These are phyloP conservation scores for Tympanopsis confertula DNA, from an alignment of 2,329 filamentous ascomycete genomes.

Conservation along the genomic window DNA sequence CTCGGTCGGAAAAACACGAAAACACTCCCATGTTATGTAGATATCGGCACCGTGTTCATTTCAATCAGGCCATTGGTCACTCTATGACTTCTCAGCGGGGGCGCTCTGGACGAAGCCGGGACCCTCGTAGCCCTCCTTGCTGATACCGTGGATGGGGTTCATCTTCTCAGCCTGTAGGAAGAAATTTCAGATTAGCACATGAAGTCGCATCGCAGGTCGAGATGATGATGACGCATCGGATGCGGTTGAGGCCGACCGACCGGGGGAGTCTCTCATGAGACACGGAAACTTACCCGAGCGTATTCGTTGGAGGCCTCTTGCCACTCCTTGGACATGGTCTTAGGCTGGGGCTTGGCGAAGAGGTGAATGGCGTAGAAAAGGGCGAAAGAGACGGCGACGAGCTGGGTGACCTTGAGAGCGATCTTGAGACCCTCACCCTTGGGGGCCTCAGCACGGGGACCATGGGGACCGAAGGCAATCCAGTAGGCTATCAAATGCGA, in stretches of 20 bases:
- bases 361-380: conserved; percentile 47
- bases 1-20: too few relatives aligned
- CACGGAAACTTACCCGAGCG: conserved; percentile 42
- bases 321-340: conserved; percentile 67
- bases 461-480: conserved; percentile 67
- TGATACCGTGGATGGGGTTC: conserved; percentile 54
- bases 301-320: conserved; percentile 65
- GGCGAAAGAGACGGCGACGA: conserved; percentile 37
- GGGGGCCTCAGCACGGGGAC: conserved; percentile 53
- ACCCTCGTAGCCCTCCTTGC: conserved; percentile 47
- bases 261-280: conserved; percentile 1
- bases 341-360: conserved; percentile 44
- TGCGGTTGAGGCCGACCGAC: background rate
- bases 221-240: too few relatives aligned
- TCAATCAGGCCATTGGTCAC: too few relatives aligned
- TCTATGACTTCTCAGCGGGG: conserved; percentile 1
- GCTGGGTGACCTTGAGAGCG: conserved; percentile 41
- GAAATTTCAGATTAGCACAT: too few relatives aligned
- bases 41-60: too few relatives aligned
- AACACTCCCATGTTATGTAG: too few relatives aligned
- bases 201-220: too few relatives aligned
- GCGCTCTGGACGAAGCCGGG: conserved; percentile 39
- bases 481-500: conserved; percentile 54
- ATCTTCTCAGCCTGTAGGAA: conserved; percentile 43
- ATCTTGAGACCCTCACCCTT: conserved; percentile 58